A percentile compares a stretch with the other conserved stretches of the same genome.
phyloP scores from a whole-genome alignment of 2,329 filamentous ascomycete species.

The Penicillium corylophilum region DNA sequence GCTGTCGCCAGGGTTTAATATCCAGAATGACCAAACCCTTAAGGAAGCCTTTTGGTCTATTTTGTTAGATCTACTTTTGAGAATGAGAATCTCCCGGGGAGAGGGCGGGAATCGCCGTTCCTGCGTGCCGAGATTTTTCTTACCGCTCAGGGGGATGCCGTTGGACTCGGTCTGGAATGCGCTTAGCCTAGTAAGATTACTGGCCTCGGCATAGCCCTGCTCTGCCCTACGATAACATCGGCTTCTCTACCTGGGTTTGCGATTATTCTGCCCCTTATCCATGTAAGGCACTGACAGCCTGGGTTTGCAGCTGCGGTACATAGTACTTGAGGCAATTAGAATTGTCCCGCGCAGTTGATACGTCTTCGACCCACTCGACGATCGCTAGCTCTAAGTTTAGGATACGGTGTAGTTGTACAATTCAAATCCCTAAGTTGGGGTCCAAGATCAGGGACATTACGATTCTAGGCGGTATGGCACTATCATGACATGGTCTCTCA shows the following conservation, averaged over 20 bases:
- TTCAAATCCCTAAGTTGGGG: background rate
- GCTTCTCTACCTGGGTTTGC: background rate
- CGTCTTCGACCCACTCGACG: constrained; percentile 19
- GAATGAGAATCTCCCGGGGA: background rate
- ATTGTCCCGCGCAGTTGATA: constrained; percentile 19
- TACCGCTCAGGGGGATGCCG: constrained; percentile 16
- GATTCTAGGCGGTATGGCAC: background rate
- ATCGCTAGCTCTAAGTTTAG: background rate
- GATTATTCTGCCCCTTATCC: background rate
- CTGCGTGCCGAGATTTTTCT: constrained; percentile 7
- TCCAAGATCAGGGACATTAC: background rate
- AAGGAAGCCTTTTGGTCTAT: too few species aligned
- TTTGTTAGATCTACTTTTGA: background rate
- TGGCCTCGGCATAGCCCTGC: constrained; percentile 14
- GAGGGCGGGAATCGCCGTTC: background rate
- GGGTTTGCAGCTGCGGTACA: constrained; percentile 2
- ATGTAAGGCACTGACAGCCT: constrained; percentile 1
- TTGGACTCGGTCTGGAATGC: constrained; percentile 23
- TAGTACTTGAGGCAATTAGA: background rate
- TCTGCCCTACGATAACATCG: background rate
- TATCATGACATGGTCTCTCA: background rate
- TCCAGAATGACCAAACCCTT: too few species aligned
- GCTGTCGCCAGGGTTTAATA: background rate
- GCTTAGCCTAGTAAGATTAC: constrained; percentile 23
- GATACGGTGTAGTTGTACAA: constrained; percentile 1